Conservation (phyloP, 192 early-diverging fungal species). For the Kappamyces sp. region DNA sequence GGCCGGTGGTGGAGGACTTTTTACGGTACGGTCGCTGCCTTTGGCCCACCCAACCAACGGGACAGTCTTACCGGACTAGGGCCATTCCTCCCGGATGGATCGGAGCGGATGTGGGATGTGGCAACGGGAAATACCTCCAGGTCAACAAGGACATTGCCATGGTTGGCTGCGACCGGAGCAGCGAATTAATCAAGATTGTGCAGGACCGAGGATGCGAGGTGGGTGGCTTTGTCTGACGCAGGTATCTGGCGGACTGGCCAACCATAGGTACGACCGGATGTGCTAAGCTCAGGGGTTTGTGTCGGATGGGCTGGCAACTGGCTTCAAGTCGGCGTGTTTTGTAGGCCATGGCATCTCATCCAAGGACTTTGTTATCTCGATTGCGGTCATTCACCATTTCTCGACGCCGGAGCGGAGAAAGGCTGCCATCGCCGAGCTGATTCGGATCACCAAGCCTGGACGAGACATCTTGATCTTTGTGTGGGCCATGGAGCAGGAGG, state of each 20-base stretch:
- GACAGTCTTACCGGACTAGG: neutral
- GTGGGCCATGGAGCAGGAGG: slow-evolving; percentile 92
- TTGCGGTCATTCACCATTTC: slow-evolving; percentile 95
- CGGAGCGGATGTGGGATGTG: slow-evolving; percentile 93
- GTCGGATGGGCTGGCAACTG: slow-evolving; percentile 9
- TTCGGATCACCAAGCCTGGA: slow-evolving; percentile 65
- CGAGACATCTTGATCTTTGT: slow-evolving; percentile 81
- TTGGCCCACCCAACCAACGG: neutral
- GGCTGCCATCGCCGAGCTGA: slow-evolving; percentile 70
- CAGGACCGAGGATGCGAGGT: slow-evolving; percentile 68
- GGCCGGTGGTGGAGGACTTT: slow-evolving; percentile 92
- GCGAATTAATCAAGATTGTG: slow-evolving; percentile 71
- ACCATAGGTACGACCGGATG: no score
- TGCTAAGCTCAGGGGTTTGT: neutral
- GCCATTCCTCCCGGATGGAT: slow-evolving; percentile 60
- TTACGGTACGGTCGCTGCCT: slow-evolving; percentile 33
- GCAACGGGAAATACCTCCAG: slow-evolving; percentile 96
- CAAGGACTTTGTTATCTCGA: slow-evolving; percentile 90
- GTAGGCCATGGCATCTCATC: neutral
- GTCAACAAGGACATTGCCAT: slow-evolving; percentile 78
- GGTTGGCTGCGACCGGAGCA: slow-evolving; percentile 82
- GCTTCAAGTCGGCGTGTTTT: slow-evolving; percentile 10
- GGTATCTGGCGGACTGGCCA: no score
- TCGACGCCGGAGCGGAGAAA: slow-evolving; percentile 67
- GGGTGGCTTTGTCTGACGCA: slow-evolving; percentile 53